A percentile compares a stretch with the other conserved stretches of the same genome.
These are phyloP conservation scores for Camelina neglecta DNA, from an alignment of 345 rosid genomes.

Conservation along the genomic window DNA sequence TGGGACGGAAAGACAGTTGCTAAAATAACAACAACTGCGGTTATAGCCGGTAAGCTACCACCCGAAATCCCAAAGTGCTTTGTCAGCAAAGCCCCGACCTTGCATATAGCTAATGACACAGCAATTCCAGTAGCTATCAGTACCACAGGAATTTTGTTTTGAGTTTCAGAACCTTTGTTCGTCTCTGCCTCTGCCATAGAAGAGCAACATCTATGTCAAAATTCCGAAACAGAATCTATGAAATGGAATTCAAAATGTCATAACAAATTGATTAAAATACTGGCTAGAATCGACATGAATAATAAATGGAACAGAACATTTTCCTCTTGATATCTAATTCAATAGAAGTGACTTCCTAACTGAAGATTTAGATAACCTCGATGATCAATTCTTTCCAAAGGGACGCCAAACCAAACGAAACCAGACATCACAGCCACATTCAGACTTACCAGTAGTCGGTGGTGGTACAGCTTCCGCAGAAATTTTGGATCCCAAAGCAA, in stretches of 20 bases:
- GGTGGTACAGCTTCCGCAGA: constrained; percentile 62
- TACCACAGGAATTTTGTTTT: constrained; percentile 62
- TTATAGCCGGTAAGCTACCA: constrained; percentile 78
- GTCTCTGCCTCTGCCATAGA: constrained; percentile 49
- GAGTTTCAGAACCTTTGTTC: constrained; percentile 45
- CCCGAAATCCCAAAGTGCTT: constrained; percentile 68
- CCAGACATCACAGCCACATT: constrained; percentile 5
- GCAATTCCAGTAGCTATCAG: constrained; percentile 71
- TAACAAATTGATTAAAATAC: background rate
- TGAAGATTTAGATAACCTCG: background rate
- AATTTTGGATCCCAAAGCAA: constrained; percentile 79
- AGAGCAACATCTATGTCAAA: constrained; percentile 18
- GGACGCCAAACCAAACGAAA: constrained; percentile 7
- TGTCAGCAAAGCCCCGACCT: constrained; percentile 55
- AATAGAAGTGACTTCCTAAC: background rate
- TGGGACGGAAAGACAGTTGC: constrained; percentile 79
- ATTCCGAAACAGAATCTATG: background rate
- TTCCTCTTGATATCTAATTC: background rate
- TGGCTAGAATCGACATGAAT: background rate
- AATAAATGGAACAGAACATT: constrained; percentile 10
- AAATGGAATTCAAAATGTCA: background rate
- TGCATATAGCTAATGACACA: constrained; percentile 84
- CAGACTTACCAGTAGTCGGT: constrained; percentile 51
- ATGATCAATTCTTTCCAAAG: background rate
- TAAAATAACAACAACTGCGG: constrained; percentile 72